phyloP scores from a whole-genome alignment of 2,329 filamentous ascomycete species.

The Exophiala sp. region DNA sequence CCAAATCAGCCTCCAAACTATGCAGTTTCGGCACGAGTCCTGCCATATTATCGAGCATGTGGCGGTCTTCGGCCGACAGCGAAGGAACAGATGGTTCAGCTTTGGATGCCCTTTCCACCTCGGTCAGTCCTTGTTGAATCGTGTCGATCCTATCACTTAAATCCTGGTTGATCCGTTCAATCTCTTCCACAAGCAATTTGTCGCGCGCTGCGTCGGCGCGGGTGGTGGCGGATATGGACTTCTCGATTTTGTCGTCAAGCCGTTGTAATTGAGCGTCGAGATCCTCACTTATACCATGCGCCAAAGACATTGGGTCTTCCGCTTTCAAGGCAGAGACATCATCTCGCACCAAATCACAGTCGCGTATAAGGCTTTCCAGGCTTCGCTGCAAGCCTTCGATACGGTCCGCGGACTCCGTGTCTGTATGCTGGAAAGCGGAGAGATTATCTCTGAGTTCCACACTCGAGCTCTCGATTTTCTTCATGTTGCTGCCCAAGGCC shows the following conservation, averaged over 20 bases:
- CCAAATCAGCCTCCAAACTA: not conserved
- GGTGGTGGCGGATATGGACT: not conserved
- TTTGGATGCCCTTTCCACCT: not conserved
- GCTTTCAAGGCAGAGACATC: not conserved
- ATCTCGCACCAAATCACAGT: not conserved
- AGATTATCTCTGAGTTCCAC: not conserved
- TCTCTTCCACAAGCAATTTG: not conserved
- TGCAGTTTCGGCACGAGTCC: not conserved
- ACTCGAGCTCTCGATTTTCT: not conserved
- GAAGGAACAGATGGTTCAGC: not conserved
- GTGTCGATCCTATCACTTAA: not conserved
- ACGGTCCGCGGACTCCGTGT: not conserved
- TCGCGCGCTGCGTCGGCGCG: not conserved
- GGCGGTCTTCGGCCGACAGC: not conserved
- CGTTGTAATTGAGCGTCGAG: not conserved
- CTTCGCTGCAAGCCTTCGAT: not conserved
- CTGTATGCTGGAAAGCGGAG: not conserved
- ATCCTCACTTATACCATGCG: not conserved
- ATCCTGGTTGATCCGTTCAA: not conserved
- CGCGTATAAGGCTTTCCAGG: not conserved
- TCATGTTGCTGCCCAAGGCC: not conserved
- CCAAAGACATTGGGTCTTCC: not conserved
- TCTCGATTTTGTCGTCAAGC: not conserved
- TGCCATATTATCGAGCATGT: constrained; percentile 1
- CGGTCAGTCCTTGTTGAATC: constrained; percentile 1